These are phyloP conservation scores for Filobasidium uniguttulatum DNA, from an alignment of 1,284 basidiomycete species.

Conservation along the genomic window DNA sequence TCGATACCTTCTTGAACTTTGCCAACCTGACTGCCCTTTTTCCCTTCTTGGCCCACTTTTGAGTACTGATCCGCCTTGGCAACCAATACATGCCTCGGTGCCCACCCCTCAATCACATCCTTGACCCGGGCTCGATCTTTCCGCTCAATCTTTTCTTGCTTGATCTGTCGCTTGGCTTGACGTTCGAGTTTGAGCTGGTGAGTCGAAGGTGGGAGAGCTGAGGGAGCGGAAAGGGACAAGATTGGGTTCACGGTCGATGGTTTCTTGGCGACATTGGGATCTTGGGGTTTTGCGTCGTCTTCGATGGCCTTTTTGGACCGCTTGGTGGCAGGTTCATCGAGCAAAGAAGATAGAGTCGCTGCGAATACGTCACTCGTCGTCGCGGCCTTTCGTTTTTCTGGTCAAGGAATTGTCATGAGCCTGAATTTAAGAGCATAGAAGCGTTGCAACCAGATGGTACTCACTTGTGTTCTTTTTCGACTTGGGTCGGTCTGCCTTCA, in stretches of 20 bases:
- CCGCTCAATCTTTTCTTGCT: slow-evolving; percentile 29
- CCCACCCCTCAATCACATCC: slow-evolving; percentile 35
- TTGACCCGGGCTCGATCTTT: slow-evolving; percentile 31
- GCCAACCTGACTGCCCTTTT: slow-evolving; percentile 4
- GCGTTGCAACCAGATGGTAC: not conserved
- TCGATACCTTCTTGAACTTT: slow-evolving; percentile 17
- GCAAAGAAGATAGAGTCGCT: slow-evolving; percentile 29
- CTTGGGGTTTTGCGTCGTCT: not conserved
- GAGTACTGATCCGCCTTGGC: not conserved
- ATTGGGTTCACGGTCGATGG: slow-evolving; percentile 21
- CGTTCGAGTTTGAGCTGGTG: slow-evolving; percentile 18
- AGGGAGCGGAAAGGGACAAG: slow-evolving; percentile 24
- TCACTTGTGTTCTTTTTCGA: slow-evolving; percentile 18
- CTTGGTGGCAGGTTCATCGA: slow-evolving; percentile 17
- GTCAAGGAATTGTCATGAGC: not conserved
- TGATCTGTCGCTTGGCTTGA: slow-evolving; percentile 20
- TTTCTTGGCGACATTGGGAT: not conserved
- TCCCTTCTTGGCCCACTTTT: not conserved
- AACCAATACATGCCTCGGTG: slow-evolving; percentile 5
- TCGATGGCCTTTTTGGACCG: slow-evolving; percentile 1
- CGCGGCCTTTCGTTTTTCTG: slow-evolving; percentile 27
- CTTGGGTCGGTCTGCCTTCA: slow-evolving; percentile 9
- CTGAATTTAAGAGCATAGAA: not conserved
- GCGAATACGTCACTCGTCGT: slow-evolving; percentile 33
- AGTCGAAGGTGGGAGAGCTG: slow-evolving; percentile 22